phyloP scores from a whole-genome alignment of 2,329 filamentous ascomycete species.

The Cercospora sp. region DNA sequence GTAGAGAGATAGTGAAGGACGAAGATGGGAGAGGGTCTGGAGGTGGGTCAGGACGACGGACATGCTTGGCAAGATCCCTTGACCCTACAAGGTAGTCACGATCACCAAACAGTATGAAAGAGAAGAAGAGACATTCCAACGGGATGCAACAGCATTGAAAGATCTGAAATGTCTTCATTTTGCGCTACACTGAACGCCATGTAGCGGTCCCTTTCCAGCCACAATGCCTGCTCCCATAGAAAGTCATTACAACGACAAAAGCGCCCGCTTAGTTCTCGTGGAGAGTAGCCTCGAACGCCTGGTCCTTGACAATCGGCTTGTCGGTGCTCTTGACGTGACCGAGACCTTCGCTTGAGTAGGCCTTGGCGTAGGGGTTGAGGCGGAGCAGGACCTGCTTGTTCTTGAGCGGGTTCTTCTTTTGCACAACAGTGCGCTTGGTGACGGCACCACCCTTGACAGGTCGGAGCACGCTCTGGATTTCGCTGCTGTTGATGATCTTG shows the following conservation, averaged over 20 bases:
- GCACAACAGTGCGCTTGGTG: constrained; percentile 86
- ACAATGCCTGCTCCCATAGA: constrained; percentile 26
- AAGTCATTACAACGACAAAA: constrained; percentile 23
- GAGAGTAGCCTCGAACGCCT: constrained; percentile 53
- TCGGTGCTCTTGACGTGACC: constrained; percentile 66
- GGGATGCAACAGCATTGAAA: not conserved
- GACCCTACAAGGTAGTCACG: not conserved
- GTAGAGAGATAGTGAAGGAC: not conserved
- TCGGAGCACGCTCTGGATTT: constrained; percentile 94
- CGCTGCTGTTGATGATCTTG: constrained; percentile 98
- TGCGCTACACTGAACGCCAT: constrained; percentile 28
- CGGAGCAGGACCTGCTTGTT: constrained; percentile 99
- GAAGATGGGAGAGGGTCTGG: not conserved
- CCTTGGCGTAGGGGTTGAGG: constrained; percentile 95
- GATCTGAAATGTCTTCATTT: constrained; percentile 20
- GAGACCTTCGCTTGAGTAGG: constrained; percentile 83
- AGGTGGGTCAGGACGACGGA: not conserved
- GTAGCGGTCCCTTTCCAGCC: constrained; percentile 25
- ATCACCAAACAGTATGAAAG: not conserved
- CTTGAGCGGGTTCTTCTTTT: constrained; percentile 99
- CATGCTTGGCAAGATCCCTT: not conserved
- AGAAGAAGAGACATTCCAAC: not conserved
- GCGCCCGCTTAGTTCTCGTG: constrained; percentile 49
- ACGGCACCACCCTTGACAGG: constrained; percentile 85
- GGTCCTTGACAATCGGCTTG: constrained; percentile 60